Conservation (phyloP, 345 rosid genomes). For the Clausena lansium region DNA sequence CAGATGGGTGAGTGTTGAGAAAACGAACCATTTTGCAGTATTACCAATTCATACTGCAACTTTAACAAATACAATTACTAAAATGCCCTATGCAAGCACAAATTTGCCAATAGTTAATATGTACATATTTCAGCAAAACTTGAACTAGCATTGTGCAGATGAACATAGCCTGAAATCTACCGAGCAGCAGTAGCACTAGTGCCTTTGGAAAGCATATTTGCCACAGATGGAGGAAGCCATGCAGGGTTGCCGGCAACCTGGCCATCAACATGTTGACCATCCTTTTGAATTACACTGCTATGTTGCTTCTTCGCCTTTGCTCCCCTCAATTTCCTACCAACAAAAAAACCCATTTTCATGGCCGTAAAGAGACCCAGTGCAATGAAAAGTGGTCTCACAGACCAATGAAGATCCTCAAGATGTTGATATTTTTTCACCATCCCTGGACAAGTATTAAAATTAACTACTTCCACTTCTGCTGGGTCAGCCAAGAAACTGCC, state of each 20-base stretch:
- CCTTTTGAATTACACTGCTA: conserved; percentile 15
- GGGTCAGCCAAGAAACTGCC: conserved; percentile 77
- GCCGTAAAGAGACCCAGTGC: conserved; percentile 68
- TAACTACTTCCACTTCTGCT: conserved; percentile 73
- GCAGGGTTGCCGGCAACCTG: conserved; percentile 24
- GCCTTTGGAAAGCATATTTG: conserved; percentile 43
- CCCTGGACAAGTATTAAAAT: conserved; percentile 60
- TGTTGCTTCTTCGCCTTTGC: conserved; percentile 41
- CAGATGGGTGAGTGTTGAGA: too few species aligned
- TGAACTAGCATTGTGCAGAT: neutral
- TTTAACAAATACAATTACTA: neutral
- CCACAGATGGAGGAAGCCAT: conserved; percentile 56
- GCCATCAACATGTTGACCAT: conserved; percentile 24
- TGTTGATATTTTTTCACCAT: conserved; percentile 72
- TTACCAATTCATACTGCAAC: conserved; percentile 5
- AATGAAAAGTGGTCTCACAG: conserved; percentile 76
- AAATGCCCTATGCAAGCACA: conserved; percentile 3
- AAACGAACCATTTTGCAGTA: neutral
- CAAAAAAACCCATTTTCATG: conserved; percentile 54
- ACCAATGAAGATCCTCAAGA: conserved; percentile 95
- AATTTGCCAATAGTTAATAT: neutral
- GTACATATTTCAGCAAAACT: neutral
- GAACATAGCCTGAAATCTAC: conserved; percentile 1
- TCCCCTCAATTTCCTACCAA: conserved; percentile 49
- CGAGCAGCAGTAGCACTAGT: conserved; percentile 12